A percentile compares a stretch with the other conserved stretches of the same genome.
These are phyloP conservation scores for Priceomyces castillae DNA, from an alignment of 805 yeast species.

Conservation along the genomic window DNA sequence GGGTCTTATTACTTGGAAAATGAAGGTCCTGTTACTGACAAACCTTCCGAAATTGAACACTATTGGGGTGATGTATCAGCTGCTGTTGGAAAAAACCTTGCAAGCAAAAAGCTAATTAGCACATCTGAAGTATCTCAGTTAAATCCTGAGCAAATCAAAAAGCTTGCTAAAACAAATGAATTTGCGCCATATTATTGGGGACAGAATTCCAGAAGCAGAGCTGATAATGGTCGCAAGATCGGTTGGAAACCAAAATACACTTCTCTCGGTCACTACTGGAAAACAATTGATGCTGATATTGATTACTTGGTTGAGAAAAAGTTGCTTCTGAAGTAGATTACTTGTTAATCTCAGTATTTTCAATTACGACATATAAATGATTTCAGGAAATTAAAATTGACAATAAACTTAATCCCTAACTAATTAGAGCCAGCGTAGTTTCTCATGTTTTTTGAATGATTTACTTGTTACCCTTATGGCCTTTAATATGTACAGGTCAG, in stretches of 20 bases:
- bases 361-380: no score
- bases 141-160: conserved; percentile 12
- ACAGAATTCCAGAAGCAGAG: conserved; percentile 25
- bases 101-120: conserved; percentile 11
- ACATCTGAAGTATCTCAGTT: conserved; percentile 16
- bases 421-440: no score
- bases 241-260: conserved; percentile 27
- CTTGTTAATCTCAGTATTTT: no score
- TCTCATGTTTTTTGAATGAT: no score
- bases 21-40: conserved; percentile 9
- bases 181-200: conserved; percentile 24
- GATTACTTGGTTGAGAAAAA: conserved; percentile 8
- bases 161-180: conserved; percentile 10
- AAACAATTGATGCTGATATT: conserved; percentile 16
- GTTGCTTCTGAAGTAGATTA: background rate
- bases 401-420: no score
- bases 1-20: conserved; percentile 16
- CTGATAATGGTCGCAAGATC: conserved; percentile 21
- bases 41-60: conserved; percentile 19
- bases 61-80: conserved; percentile 27
- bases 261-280: conserved; percentile 14
- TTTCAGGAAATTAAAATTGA: no score
- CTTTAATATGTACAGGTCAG: no score
- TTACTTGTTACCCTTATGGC: no score
- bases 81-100: conserved; percentile 18